A percentile compares a stretch with the other conserved stretches of the same genome.
Conservation (phyloP, 2,329 filamentous ascomycete species). For the Juglanconis oblonga region DNA sequence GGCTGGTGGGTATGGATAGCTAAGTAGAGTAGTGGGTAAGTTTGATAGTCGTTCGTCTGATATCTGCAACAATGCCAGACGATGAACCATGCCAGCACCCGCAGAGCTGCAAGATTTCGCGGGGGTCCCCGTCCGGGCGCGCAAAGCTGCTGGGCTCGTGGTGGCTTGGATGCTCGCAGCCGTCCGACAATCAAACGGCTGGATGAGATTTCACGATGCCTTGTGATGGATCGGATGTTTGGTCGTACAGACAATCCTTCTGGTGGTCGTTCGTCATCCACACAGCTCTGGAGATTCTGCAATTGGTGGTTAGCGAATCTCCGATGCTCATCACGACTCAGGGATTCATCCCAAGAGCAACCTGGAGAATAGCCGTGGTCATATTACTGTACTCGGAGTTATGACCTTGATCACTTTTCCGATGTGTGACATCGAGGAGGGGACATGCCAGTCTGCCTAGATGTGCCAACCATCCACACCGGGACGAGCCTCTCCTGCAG, state of each 20-base stretch:
- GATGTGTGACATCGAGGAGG: no score
- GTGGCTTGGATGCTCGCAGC: background rate
- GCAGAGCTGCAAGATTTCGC: background rate
- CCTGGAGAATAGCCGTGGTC: background rate
- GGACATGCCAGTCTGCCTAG: background rate
- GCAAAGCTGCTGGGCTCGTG: background rate
- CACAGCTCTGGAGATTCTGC: background rate
- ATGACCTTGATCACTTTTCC: no score
- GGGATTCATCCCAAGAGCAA: background rate
- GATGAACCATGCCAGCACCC: conserved; percentile 6
- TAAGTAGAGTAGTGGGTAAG: background rate
- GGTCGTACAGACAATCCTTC: background rate
- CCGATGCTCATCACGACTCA: conserved; percentile 1
- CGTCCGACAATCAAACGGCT: conserved; percentile 23
- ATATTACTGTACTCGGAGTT: no score
- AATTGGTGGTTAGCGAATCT: background rate
- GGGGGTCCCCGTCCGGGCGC: conserved; percentile 5
- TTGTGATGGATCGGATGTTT: background rate
- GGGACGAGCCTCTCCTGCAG: background rate
- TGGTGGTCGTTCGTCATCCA: background rate
- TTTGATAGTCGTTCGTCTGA: conserved; percentile 7
- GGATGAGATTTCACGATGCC: conserved; percentile 11
- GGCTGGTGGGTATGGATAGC: background rate
- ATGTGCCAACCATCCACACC: background rate
- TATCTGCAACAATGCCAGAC: background rate